Percentiles rank a stretch among this genome's conserved stretches.
Conservation (phyloP, 768 basidiomycete genomes). For the Trametes cingulata region DNA sequence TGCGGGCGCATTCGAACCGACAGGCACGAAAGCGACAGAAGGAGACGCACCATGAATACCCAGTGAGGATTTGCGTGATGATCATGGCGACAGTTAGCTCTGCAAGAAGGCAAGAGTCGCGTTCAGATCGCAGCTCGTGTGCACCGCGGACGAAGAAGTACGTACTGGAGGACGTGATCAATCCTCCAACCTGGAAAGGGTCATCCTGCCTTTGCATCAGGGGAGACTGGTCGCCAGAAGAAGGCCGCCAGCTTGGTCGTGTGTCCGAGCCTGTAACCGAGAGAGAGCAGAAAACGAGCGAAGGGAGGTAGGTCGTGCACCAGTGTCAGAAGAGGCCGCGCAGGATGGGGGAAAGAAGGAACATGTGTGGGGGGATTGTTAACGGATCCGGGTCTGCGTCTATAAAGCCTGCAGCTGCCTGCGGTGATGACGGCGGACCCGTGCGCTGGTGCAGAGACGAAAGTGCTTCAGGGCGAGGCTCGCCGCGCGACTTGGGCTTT, state of each 20-base stretch:
- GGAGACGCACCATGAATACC: slow-evolving; percentile 10
- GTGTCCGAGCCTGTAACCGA: background rate
- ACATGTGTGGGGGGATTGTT: background rate
- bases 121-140: background rate
- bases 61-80: slow-evolving; percentile 3
- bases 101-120: background rate
- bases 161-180: background rate
- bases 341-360: background rate
- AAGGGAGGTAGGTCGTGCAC: background rate
- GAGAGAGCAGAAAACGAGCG: background rate
- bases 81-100: slow-evolving; percentile 1
- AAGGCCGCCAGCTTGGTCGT: slow-evolving; percentile 1
- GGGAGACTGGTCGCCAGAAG: background rate
- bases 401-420: background rate
- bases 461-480: background rate
- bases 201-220: slow-evolving; percentile 8
- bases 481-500: background rate
- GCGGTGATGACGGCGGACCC: background rate
- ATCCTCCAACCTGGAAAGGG: slow-evolving; percentile 5
- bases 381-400: background rate
- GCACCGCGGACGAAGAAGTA: background rate
- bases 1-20: background rate
- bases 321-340: background rate
- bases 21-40: background rate
- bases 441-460: background rate